Percentiles rank a stretch among this genome's conserved stretches.
Evolutionary conservation across 345 rosid species (phyloP).

Genomic region (Toxicodendron radicans): DNA sequence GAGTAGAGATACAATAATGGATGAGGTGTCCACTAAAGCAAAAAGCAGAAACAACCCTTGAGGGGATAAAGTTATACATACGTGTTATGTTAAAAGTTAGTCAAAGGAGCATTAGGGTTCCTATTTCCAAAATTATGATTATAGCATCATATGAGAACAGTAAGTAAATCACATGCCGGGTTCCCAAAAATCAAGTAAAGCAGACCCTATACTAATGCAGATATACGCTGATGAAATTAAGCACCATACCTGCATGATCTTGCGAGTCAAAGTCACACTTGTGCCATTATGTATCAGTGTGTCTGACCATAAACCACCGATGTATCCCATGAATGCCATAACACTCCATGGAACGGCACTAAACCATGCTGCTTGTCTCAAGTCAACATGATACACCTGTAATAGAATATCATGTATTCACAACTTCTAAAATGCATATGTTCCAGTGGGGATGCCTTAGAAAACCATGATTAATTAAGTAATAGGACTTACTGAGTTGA

Average conservation of each 20-base stretch:
- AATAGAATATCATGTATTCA: conserved; percentile 11
- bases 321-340: conserved; percentile 89
- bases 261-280: conserved; percentile 79
- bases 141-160: neutral
- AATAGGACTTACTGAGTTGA: conserved; percentile 65
- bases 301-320: conserved; percentile 85
- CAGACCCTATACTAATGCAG: neutral
- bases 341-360: conserved; percentile 95
- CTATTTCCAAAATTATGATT: neutral
- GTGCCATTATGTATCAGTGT: conserved; percentile 64
- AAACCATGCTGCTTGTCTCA: conserved; percentile 96
- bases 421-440: conserved; percentile 20
- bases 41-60: too few relatives aligned
- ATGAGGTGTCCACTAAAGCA: too few relatives aligned
- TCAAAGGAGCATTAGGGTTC: neutral
- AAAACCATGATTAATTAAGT: conserved; percentile 5
- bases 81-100: too few relatives aligned
- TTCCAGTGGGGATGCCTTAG: neutral
- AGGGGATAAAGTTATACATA: too few relatives aligned
- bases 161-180: neutral
- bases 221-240: neutral
- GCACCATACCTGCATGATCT: conserved; percentile 81
- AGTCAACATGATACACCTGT: conserved; percentile 88
- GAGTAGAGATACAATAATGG: too few relatives aligned
- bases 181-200: neutral